Evolutionary conservation across 306 rosid genomes (phyloP).

Genomic region (Vigna hirtella): DNA sequence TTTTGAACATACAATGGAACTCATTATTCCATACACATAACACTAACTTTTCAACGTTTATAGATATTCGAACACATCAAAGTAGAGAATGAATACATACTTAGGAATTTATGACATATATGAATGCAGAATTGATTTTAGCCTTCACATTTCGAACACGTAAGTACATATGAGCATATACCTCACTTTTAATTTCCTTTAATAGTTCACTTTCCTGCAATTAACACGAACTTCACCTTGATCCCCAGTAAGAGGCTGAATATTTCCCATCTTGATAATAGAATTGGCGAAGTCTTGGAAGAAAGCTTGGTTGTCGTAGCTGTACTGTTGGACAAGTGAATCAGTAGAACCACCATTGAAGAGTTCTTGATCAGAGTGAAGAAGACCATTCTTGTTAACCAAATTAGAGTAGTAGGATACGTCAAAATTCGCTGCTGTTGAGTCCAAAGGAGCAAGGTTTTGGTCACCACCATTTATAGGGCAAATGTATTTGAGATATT

Average conservation of each 20-base stretch:
- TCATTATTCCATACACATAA: too few relatives aligned
- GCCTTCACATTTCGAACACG: too few relatives aligned
- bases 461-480: conserved; percentile 52
- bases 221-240: conserved; percentile 53
- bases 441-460: conserved; percentile 55
- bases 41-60: too few relatives aligned
- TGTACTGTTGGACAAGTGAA: conserved; percentile 44
- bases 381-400: conserved; percentile 50
- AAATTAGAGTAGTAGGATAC: conserved; percentile 14
- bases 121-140: too few relatives aligned
- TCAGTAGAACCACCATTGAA: conserved; percentile 51
- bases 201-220: conserved; percentile 54
- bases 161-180: too few relatives aligned
- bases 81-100: too few relatives aligned
- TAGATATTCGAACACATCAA: too few relatives aligned
- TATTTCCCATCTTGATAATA: conserved; percentile 64
- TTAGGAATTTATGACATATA: too few relatives aligned
- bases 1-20: too few relatives aligned
- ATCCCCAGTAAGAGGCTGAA: conserved; percentile 53
- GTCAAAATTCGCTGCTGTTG: conserved; percentile 40
- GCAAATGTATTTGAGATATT: conserved; percentile 34
- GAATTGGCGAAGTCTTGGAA: conserved; percentile 44
- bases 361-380: conserved; percentile 60
- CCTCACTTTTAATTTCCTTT: too few relatives aligned
- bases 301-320: conserved; percentile 17